A percentile compares a stretch with the other conserved stretches of the same genome.
phyloP scores from a whole-genome alignment of 176 grass and related monocot species.

The Oryza nivara region DNA sequence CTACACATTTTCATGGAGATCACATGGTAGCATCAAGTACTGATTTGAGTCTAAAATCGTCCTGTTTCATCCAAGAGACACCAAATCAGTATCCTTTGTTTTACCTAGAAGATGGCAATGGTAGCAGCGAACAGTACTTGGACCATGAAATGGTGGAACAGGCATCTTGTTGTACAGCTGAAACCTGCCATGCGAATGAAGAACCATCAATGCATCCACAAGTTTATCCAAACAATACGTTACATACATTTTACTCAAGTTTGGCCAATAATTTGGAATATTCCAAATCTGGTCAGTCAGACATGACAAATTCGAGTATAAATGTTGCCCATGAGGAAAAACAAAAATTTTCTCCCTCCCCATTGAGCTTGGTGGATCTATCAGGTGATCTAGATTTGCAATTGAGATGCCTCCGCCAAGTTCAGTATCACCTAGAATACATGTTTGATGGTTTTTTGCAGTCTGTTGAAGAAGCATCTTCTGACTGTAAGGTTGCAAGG shows the following conservation, averaged over 20 bases:
- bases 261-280: slow-evolving; percentile 3
- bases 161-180: not conserved
- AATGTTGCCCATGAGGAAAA: slow-evolving; percentile 15
- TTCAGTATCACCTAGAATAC: slow-evolving; percentile 67
- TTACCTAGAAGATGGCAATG: slow-evolving; percentile 37
- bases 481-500: slow-evolving; percentile 21
- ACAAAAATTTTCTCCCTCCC: slow-evolving; percentile 10
- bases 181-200: slow-evolving; percentile 11
- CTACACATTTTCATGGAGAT: not conserved
- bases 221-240: slow-evolving; percentile 9
- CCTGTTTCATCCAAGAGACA: slow-evolving; percentile 1
- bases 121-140: slow-evolving; percentile 1
- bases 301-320: slow-evolving; percentile 32
- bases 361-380: slow-evolving; percentile 53
- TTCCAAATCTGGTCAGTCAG: slow-evolving; percentile 3
- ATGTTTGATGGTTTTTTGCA: slow-evolving; percentile 53
- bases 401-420: slow-evolving; percentile 59
- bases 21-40: slow-evolving; percentile 15
- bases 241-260: slow-evolving; percentile 26
- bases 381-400: slow-evolving; percentile 69
- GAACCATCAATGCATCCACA: slow-evolving; percentile 22
- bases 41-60: slow-evolving; percentile 34
- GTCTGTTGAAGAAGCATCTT: slow-evolving; percentile 48
- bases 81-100: slow-evolving; percentile 7
- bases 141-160: slow-evolving; percentile 23